Evolutionary conservation across 805 yeast genomes (phyloP).

Genomic region (Candida coquimbonensis): DNA sequence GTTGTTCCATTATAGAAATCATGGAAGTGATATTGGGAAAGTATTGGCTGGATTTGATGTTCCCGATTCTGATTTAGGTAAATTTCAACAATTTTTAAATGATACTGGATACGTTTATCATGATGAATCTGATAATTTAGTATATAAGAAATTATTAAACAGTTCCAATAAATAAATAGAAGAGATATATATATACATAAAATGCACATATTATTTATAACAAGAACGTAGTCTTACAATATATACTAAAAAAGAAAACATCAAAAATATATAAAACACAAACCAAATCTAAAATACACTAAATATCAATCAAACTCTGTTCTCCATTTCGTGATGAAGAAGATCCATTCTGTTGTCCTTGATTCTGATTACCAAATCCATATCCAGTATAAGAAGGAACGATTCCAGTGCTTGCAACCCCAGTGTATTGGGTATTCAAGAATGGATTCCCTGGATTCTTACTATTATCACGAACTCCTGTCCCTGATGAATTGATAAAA

Average conservation of each 20-base stretch:
- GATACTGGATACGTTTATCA: conserved; percentile 67
- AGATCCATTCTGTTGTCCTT: conserved; percentile 11
- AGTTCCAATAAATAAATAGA: conserved; percentile 2
- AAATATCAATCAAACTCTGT: conserved; percentile 24
- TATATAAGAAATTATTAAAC: conserved; percentile 73
- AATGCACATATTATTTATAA: neutral
- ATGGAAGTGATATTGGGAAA: conserved; percentile 92
- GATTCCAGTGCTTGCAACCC: conserved; percentile 56
- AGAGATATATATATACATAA: neutral
- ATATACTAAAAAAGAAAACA: neutral
- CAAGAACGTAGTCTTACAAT: neutral
- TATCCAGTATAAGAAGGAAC: conserved; percentile 87
- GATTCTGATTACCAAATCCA: conserved; percentile 80
- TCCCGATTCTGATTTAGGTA: conserved; percentile 60
- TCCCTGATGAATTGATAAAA: conserved; percentile 83
- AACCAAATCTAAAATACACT: neutral
- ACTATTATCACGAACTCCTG: conserved; percentile 43
- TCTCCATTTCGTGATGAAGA: conserved; percentile 12
- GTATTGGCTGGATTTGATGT: conserved; percentile 86
- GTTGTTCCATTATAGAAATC: conserved; percentile 93
- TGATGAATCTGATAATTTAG: conserved; percentile 81
- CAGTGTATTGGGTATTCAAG: conserved; percentile 62
- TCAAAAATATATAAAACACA: neutral
- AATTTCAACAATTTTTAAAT: conserved; percentile 61
- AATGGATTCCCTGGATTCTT: conserved; percentile 31